These are phyloP conservation scores for Serendipita sp. DNA, from an alignment of 768 basidiomycete species.

Conservation along the genomic window DNA sequence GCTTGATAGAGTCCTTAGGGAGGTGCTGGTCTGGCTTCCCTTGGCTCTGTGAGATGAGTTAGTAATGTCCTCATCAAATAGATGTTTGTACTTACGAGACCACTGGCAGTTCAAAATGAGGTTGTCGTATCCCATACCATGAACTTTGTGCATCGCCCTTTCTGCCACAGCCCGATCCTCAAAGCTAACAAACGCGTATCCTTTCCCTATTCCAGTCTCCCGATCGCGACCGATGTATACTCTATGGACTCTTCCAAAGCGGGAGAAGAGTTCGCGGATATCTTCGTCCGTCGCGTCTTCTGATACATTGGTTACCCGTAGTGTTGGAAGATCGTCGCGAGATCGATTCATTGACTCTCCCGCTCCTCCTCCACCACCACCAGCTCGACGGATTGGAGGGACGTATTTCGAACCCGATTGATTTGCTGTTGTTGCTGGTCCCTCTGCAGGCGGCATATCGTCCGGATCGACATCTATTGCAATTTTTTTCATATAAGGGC, in stretches of 20 bases:
- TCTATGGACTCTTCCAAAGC: conserved; percentile 70
- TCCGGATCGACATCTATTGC: not conserved
- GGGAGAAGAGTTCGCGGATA: conserved; percentile 75
- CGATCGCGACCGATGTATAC: conserved; percentile 91
- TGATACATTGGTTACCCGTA: conserved; percentile 92
- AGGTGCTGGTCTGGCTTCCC: not conserved
- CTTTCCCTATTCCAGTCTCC: conserved; percentile 88
- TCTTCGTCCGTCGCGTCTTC: conserved; percentile 92
- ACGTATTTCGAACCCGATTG: conserved; percentile 69
- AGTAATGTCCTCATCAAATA: not conserved
- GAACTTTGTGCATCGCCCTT: conserved; percentile 77
- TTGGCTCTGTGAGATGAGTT: not conserved
- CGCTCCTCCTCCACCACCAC: conserved; percentile 12
- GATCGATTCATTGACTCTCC: conserved; percentile 64
- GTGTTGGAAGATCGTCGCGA: conserved; percentile 86
- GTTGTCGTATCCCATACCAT: conserved; percentile 87
- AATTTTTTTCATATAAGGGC: not conserved
- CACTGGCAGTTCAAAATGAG: conserved; percentile 59
- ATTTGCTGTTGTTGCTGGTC: conserved; percentile 22
- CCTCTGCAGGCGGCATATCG: conserved; percentile 23
- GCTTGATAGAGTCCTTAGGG: not conserved
- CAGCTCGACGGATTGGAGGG: conserved; percentile 70
- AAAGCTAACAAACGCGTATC: conserved; percentile 95
- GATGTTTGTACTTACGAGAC: conserved; percentile 34
- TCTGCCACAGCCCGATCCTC: conserved; percentile 68